Evolutionary conservation across 495 filamentous ascomycete genomes (phyloP), one percentile per base, ranked within the genome.

Genomic region (Tuber magnatum): DNA sequence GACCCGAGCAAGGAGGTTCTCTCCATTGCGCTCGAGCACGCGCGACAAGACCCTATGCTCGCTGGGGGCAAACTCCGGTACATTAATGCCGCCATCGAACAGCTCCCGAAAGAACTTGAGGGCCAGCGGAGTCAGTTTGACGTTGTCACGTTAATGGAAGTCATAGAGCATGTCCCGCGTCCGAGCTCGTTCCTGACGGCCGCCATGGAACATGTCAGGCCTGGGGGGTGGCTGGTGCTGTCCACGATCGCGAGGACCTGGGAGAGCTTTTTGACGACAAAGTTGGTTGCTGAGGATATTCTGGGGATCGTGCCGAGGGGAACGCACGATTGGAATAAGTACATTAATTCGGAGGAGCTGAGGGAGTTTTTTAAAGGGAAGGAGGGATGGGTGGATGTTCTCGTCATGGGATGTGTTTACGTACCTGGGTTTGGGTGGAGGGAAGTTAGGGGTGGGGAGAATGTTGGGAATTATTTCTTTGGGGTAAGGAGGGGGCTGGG

Each of bases 391-490:
- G 70, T 88, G 83, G 84, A 83, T 83, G 48, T 87, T 80, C 70
- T 85, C 81, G 87, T 86, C n/a, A 88, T 94, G 91, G 95, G 95
- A 0, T 92, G 94, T 40, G 86, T 96, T 39, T 99, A 95, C 86
- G 88, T 97, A 70, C 95, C 95, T 22, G 94, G 93, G 1, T 71
- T 95, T 51, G 95, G 95, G 68, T 99, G 95, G 95, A 94, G 86
- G 86, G 90, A 93, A 84, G 91, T 97, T 3, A 81, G 75, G 24
- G 92, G 92, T 14, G 91, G 92, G 71, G 95, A 99, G 86, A 90
- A 88, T 82, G 89, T 92, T 84, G 95, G 95, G 46, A 99, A 99
- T 85, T 99, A 99, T 84, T 98, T 99, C 84, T 96, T 97, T 84
- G 95, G 89, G 56, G 89, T 96, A 43, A 89, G 91, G 84, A 96